Evolutionary conservation across 2,329 filamentous ascomycete genomes (phyloP), one percentile per base, ranked within the genome.

Genomic region (Aspergillus fumigatiaffinis): DNA sequence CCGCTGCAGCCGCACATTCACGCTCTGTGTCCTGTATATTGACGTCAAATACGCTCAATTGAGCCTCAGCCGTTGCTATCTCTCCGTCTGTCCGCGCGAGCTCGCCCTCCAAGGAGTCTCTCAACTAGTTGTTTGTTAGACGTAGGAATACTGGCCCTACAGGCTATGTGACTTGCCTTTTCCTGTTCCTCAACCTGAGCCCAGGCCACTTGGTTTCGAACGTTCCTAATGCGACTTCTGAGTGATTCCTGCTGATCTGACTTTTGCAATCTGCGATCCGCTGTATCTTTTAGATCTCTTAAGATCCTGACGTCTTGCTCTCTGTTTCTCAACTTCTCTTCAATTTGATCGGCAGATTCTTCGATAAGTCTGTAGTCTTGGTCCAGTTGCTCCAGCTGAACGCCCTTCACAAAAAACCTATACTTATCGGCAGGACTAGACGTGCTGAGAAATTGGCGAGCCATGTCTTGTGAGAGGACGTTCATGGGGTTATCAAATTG

Each of bases 401-500:
- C 95, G 26, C 94, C 94, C 66, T 92, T 91, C 59, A 96, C 84
- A 70, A 99, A 99, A 68, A 97, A 97, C 64, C 91, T 94, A 80
- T 97, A 99, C 72, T 99, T 99, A 59, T 93, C 87, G 3, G 84
- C 79, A 0, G 92, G 85, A 2, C 86, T 89, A 12, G 94, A 93
- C 38, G 87, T 85, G 68, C 93, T 96, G 47, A 99, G 82, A 67
- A 99, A 99, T 57, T 96, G 90, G 10, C 94, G 87, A 10, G 94
- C 94, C 74, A 92, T 92, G 71, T 99, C 94, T 73, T 99, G 94
- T 0, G 92, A 96, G 20, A 99, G 81, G 6, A 97, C 90, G 58
- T 95, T 97, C 78, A 99, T 87, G 0, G 94, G 94, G 66, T 99
- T 99, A 70, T 97, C 93, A 56, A 99, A 91, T 72, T 97, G 93